Conservation (phyloP, 2,329 filamentous ascomycete species). For the Calonectria naviculata region DNA sequence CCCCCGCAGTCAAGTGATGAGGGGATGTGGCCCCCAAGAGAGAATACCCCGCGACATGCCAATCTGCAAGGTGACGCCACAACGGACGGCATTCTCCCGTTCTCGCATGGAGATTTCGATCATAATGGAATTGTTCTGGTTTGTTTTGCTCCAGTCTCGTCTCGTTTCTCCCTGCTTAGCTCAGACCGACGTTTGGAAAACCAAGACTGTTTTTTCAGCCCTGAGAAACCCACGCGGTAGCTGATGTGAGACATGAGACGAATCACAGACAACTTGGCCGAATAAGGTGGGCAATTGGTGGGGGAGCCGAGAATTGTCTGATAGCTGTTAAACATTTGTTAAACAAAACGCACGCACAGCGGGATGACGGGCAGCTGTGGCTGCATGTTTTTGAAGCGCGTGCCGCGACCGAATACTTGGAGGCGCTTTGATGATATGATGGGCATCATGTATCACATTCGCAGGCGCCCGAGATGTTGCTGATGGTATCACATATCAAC, state of each 20-base stretch:
- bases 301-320: not conserved
- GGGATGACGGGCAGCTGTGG: not conserved
- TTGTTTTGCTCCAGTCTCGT: not conserved
- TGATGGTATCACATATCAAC: not conserved
- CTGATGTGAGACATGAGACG: not conserved
- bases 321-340: not conserved
- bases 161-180: slow-evolving; percentile 1
- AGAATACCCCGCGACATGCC: not conserved
- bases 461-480: not conserved
- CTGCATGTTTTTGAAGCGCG: not conserved
- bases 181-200: not conserved
- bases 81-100: not conserved
- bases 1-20: not conserved
- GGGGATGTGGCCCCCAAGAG: not conserved
- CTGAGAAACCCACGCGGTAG: not conserved
- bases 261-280: not conserved
- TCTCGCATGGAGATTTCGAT: not conserved
- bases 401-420: not conserved
- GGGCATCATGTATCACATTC: not conserved
- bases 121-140: not conserved
- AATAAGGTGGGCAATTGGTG: not conserved
- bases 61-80: slow-evolving; percentile 1
- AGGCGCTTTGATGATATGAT: not conserved
- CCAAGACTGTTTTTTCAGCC: not conserved
- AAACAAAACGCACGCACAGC: not conserved